phyloP scores from a whole-genome alignment of 1,284 basidiomycete species.

The Trametes sp. region DNA sequence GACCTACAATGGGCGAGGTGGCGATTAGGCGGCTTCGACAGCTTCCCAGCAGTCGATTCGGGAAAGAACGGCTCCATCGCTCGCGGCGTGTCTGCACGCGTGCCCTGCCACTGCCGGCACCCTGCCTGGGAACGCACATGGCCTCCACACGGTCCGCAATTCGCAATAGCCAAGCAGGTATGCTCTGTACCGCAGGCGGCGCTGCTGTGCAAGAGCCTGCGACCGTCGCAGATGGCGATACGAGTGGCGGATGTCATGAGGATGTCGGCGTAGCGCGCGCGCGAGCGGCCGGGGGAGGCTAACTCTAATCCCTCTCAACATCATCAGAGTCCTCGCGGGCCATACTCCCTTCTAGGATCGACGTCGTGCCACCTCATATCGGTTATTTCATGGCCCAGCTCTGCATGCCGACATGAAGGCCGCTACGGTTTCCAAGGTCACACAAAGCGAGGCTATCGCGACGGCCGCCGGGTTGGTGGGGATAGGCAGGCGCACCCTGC shows the following conservation, averaged over 20 bases:
- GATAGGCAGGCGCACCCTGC: background rate
- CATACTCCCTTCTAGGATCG: constrained; percentile 17
- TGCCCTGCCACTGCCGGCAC: constrained; percentile 12
- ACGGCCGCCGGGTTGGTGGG: constrained; percentile 5
- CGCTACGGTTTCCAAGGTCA: constrained; percentile 29
- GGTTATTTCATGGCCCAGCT: constrained; percentile 16
- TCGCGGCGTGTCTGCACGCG: background rate
- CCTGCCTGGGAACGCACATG: constrained; percentile 6
- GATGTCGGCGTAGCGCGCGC: background rate
- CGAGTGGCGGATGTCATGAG: background rate
- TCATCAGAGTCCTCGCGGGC: background rate
- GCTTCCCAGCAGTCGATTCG: constrained; percentile 9
- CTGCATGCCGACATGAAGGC: constrained; percentile 22
- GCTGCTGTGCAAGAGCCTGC: background rate
- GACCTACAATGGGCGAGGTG: constrained; percentile 30
- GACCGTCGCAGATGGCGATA: background rate
- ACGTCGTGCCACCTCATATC: constrained; percentile 17
- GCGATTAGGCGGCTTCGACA: constrained; percentile 17
- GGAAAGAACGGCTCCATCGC: constrained; percentile 2
- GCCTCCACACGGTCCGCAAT: constrained; percentile 4
- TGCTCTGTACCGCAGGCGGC: background rate
- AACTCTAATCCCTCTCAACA: constrained; percentile 16
- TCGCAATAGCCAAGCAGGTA: constrained; percentile 5
- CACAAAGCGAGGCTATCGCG: constrained; percentile 15
- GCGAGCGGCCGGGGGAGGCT: constrained; percentile 11